Evolutionary conservation across 2,329 filamentous ascomycete species (phyloP).

Genomic region (Erysiphe pulchra): DNA sequence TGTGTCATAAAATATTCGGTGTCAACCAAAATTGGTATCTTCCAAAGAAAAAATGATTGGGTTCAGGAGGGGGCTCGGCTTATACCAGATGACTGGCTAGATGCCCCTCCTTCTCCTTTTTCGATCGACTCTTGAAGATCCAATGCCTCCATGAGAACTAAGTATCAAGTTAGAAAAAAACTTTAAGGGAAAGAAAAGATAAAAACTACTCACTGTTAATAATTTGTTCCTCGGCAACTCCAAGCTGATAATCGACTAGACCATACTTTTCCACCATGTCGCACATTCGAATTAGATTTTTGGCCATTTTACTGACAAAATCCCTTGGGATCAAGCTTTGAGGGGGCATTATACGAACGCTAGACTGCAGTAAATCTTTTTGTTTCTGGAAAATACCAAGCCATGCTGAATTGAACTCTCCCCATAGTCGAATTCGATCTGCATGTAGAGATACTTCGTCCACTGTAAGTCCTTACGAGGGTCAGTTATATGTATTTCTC

Average conservation of each 20-base stretch:
- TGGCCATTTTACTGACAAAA: slow-evolving; percentile 52
- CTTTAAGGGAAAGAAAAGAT: neutral
- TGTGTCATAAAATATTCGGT: no score
- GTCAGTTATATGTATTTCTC: slow-evolving; percentile 8
- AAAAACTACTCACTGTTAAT: slow-evolving; percentile 36
- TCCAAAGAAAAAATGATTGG: no score
- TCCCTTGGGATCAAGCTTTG: slow-evolving; percentile 42
- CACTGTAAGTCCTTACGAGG: slow-evolving; percentile 44
- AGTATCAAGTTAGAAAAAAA: neutral
- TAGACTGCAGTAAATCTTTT: slow-evolving; percentile 36
- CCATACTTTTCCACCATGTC: slow-evolving; percentile 74
- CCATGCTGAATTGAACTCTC: slow-evolving; percentile 87
- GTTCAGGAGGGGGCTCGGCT: slow-evolving; percentile 10
- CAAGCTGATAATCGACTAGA: slow-evolving; percentile 93
- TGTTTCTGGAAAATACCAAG: slow-evolving; percentile 61
- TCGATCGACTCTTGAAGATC: slow-evolving; percentile 22
- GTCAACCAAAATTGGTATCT: no score
- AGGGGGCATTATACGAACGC: slow-evolving; percentile 13
- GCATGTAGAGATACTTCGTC: slow-evolving; percentile 55
- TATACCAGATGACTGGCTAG: slow-evolving; percentile 1
- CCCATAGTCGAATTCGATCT: slow-evolving; percentile 67
- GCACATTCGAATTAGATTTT: slow-evolving; percentile 57
- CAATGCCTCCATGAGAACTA: slow-evolving; percentile 26
- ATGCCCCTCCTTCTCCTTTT: slow-evolving; percentile 2
- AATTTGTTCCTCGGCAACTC: slow-evolving; percentile 87